These are phyloP conservation scores for Solanum chiquidenum DNA, from an alignment of 257 asterid genomes.

Conservation along the genomic window DNA sequence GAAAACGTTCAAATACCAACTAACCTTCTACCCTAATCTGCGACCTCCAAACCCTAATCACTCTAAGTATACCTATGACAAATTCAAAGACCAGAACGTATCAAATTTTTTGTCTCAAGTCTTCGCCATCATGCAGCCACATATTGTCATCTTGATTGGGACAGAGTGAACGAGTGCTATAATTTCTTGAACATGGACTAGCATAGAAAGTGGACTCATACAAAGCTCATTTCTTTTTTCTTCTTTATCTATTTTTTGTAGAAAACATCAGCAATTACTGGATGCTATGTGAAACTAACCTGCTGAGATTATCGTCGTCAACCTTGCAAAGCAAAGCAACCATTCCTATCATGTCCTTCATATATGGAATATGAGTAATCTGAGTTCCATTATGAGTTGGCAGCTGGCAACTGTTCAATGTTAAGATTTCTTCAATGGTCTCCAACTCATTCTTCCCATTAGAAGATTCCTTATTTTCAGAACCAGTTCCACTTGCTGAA, in stretches of 20 bases:
- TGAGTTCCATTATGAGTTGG: constrained; percentile 31
- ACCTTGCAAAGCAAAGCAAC: constrained; percentile 71
- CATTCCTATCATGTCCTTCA: constrained; percentile 58
- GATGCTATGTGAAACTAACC: constrained; percentile 34
- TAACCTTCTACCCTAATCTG: neutral
- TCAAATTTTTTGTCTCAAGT: neutral
- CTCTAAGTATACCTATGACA: neutral
- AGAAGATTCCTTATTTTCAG: constrained; percentile 19
- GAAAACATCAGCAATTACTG: constrained; percentile 4
- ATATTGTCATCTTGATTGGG: neutral
- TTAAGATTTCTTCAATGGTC: constrained; percentile 31
- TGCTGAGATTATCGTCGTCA: constrained; percentile 59
- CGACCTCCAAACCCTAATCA: neutral
- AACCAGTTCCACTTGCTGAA: constrained; percentile 12
- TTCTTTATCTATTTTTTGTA: neutral
- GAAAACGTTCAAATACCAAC: neutral
- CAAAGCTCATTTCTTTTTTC: neutral
- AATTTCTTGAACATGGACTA: neutral
- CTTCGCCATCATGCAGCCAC: neutral
- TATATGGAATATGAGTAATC: constrained; percentile 26
- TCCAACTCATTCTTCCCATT: constrained; percentile 29
- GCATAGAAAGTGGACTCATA: neutral
- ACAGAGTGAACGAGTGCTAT: neutral
- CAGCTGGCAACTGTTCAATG: constrained; percentile 19
- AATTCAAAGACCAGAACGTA: neutral